phyloP scores from a whole-genome alignment of 73 alveolate genomes.

The Uronychia setigera region DNA sequence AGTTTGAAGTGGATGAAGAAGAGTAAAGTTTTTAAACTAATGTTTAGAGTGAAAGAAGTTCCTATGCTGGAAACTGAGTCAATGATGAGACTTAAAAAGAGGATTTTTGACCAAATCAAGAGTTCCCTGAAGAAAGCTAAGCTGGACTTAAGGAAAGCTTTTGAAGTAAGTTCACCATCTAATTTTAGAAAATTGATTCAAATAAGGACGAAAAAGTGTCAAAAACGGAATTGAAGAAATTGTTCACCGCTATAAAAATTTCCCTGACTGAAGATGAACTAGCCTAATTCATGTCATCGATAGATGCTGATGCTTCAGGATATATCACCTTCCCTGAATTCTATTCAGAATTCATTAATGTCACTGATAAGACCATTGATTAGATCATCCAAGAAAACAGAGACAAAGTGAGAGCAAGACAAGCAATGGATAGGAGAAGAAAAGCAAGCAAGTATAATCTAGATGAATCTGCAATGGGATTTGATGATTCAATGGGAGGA shows the following conservation, averaged over 20 bases:
- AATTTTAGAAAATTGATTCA: constrained; percentile 26
- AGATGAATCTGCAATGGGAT: constrained; percentile 9
- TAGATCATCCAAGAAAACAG: not conserved
- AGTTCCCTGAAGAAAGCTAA: constrained; percentile 9
- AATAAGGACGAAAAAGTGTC: constrained; percentile 36
- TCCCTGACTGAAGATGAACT: constrained; percentile 42
- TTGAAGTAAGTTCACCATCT: constrained; percentile 6
- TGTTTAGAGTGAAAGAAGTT: not conserved
- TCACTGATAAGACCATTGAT: not conserved
- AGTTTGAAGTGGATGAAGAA: constrained; percentile 41
- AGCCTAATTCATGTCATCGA: constrained; percentile 38
- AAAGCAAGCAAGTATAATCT: not conserved
- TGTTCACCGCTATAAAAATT: constrained; percentile 26
- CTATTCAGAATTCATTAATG: constrained; percentile 40
- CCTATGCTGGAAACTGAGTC: constrained; percentile 25
- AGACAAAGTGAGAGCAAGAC: not conserved
- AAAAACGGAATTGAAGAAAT: constrained; percentile 27
- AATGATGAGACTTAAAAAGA: constrained; percentile 25
- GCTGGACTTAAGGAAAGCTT: constrained; percentile 34
- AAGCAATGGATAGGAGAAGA: not conserved
- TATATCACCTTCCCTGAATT: constrained; percentile 63
- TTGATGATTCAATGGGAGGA: constrained; percentile 14
- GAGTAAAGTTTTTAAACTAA: not conserved
- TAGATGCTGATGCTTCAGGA: constrained; percentile 66
- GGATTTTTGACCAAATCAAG: constrained; percentile 19